A percentile compares a stretch with the other conserved stretches of the same genome.
Conservation (phyloP, 306 rosid genomes). For the Lotus japonicus region DNA sequence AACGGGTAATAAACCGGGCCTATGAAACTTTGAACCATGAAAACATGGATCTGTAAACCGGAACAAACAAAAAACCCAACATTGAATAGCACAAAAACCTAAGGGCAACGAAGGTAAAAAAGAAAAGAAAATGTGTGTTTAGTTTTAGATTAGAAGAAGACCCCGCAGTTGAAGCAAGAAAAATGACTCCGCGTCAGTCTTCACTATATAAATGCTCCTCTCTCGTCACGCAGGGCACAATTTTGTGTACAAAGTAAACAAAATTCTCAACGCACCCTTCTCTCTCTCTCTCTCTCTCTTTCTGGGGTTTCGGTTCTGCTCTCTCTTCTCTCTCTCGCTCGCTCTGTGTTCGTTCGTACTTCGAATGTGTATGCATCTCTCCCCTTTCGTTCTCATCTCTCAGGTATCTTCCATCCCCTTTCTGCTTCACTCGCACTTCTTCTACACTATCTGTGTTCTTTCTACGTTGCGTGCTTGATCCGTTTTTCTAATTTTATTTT, state of each 20-base stretch:
- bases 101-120: conserved; percentile 12
- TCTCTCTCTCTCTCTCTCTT: conserved; percentile 14
- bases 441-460: background rate
- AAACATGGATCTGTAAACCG: no score
- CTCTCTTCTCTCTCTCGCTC: background rate
- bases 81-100: conserved; percentile 10
- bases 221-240: conserved; percentile 12
- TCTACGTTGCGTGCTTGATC: conserved; percentile 23
- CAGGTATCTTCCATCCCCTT: conserved; percentile 34
- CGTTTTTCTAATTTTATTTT: background rate
- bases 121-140: no score
- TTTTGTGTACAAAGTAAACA: conserved; percentile 4
- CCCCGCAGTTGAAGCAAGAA: conserved; percentile 21
- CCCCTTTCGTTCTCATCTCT: conserved; percentile 49
- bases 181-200: conserved; percentile 21
- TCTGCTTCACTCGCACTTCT: no score
- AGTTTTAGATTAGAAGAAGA: no score
- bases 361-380: conserved; percentile 65
- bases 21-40: no score
- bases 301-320: conserved; percentile 40
- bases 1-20: no score
- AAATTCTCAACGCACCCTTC: conserved; percentile 31
- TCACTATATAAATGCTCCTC: conserved; percentile 18
- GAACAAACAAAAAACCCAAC: background rate
- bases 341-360: no score